Conservation (phyloP, 306 rosid genomes). For the Cucumis hystrix region DNA sequence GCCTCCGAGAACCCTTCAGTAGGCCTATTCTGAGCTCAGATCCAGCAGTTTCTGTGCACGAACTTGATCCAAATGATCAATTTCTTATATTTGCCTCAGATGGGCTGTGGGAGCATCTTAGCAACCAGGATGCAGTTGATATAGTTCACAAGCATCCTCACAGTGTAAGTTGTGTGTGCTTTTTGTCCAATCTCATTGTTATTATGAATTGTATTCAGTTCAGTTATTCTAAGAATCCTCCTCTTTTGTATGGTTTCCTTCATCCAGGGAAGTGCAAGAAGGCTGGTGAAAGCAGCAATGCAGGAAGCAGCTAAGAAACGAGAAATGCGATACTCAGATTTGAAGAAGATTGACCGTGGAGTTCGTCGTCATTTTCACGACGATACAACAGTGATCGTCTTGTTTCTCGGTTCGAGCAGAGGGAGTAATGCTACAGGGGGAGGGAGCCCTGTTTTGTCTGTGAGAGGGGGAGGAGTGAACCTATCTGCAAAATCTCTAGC, state of each 20-base stretch:
- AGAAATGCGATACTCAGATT: constrained; percentile 87
- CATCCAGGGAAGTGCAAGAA: constrained; percentile 78
- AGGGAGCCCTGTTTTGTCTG: constrained; percentile 42
- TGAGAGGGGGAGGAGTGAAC: constrained; percentile 56
- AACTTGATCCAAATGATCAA: constrained; percentile 61
- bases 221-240: neutral
- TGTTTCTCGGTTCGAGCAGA: constrained; percentile 63
- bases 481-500: constrained; percentile 31
- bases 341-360: constrained; percentile 88
- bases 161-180: constrained; percentile 40
- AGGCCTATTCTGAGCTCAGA: constrained; percentile 81
- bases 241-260: neutral
- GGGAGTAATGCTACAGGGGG: constrained; percentile 33
- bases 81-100: constrained; percentile 86
- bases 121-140: constrained; percentile 86
- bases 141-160: constrained; percentile 69
- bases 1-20: constrained; percentile 62
- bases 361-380: constrained; percentile 92
- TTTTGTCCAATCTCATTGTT: neutral
- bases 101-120: constrained; percentile 94
- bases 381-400: constrained; percentile 63
- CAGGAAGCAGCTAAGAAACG: constrained; percentile 89
- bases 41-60: constrained; percentile 64
- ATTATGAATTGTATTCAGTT: neutral
- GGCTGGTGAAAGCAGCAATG: constrained; percentile 72